phyloP scores from a whole-genome alignment of 306 rosid species.

The Carpinus viminea region DNA sequence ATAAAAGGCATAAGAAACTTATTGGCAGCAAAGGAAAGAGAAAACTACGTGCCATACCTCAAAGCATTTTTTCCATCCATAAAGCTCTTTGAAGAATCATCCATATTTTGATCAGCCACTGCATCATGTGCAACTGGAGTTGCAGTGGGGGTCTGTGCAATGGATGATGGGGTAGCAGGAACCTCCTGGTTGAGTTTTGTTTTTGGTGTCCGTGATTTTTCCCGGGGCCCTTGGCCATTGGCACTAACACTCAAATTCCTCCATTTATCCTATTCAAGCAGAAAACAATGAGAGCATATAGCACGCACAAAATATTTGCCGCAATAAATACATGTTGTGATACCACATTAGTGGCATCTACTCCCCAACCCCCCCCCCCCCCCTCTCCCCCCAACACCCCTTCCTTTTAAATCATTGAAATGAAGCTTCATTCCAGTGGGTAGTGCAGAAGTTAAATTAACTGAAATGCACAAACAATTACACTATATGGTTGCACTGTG shows the following conservation, averaged over 20 bases:
- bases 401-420: neutral
- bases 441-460: neutral
- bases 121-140: slow-evolving; percentile 12
- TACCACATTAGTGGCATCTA: neutral
- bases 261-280: slow-evolving; percentile 44
- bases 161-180: slow-evolving; percentile 14
- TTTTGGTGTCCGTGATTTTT: slow-evolving; percentile 31
- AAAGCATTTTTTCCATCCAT: slow-evolving; percentile 29
- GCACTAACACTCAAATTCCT: slow-evolving; percentile 43
- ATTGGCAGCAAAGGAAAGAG: neutral
- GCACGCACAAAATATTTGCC: neutral
- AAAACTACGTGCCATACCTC: slow-evolving; percentile 21
- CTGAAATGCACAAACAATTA: neutral
- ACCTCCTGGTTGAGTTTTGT: slow-evolving; percentile 30
- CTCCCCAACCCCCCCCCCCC: neutral
- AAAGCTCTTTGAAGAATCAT: slow-evolving; percentile 32
- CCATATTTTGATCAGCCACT: slow-evolving; percentile 14
- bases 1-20: neutral
- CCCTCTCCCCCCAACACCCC: no score
- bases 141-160: slow-evolving; percentile 19
- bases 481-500: neutral
- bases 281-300: slow-evolving; percentile 5
- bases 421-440: neutral
- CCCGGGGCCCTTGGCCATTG: slow-evolving; percentile 32
- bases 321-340: neutral